Evolutionary conservation across 306 rosid species (phyloP), one percentile per base, ranked within the genome.

Genomic region (Pyrus communis): DNA sequence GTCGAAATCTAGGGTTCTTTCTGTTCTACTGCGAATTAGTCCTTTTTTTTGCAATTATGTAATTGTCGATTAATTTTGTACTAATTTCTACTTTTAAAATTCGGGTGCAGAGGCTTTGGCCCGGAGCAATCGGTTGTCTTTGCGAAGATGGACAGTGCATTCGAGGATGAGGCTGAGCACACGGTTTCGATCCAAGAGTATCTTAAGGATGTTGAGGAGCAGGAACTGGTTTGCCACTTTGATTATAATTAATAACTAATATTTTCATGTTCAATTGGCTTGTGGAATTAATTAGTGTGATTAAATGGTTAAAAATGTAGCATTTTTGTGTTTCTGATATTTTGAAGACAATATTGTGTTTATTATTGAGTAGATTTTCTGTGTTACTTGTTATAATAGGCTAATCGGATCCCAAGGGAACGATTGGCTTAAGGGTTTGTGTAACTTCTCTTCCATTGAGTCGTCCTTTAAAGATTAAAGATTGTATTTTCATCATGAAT

Each of bases 151-250:
- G 91, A 89, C 10, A 79, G 61, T 75, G 42, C 84, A 8, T 91
- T 88, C 73, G 97, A 84, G 31, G 97, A 93, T 68, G 98, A 88
- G 58, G 84, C 84, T 30, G 98, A 89, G 63, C 87, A 84, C 62
- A 85, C 97, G 2, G 74, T 90, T 64, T 87, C 99, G 23, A 87
- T 96, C 75, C 65, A 82, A 52, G 99, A 96, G 89, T 96, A 92
- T 75, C 90, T 96, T 3, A 71, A 92, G 67, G 93, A 84, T 73
- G 90, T 89, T 43, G 99, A 96, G 87, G 97, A 96, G 15, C 91
- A 85, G 67, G 99, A 96, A 78, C 89, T 96, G 93, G 99, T 92
- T 22, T 30, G 77, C 75, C 51, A 77, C 78, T 77, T 59, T 30
- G 38, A 7, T 30, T 14, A 4, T 7, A 46, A 12, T 61, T 64